phyloP scores from a whole-genome alignment of 805 yeast genomes.

The Candida fluviatilis region DNA sequence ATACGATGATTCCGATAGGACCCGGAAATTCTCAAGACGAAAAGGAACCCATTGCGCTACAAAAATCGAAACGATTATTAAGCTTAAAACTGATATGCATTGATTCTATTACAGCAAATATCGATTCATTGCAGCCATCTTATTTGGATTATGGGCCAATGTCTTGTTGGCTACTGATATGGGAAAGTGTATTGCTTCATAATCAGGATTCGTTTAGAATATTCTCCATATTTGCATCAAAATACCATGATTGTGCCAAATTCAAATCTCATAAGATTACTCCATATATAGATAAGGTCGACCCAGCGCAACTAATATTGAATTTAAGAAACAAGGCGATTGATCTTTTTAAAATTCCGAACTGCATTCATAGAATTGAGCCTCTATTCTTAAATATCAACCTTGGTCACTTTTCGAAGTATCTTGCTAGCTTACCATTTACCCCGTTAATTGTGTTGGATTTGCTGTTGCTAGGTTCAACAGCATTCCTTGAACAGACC shows the following conservation, averaged over 20 bases:
- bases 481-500: not conserved
- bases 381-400: slow-evolving; percentile 28
- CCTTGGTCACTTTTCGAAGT: slow-evolving; percentile 16
- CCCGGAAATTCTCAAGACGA: not conserved
- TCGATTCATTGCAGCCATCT: slow-evolving; percentile 14
- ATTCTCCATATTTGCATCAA: slow-evolving; percentile 24
- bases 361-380: slow-evolving; percentile 29
- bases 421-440: slow-evolving; percentile 14
- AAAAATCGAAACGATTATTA: too few species aligned
- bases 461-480: slow-evolving; percentile 7
- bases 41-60: not conserved
- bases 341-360: slow-evolving; percentile 11
- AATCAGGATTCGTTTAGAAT: slow-evolving; percentile 27
- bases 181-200: slow-evolving; percentile 23
- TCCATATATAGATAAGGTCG: not conserved
- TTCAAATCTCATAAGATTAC: slow-evolving; percentile 23
- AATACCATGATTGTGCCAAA: slow-evolving; percentile 11
- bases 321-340: slow-evolving; percentile 10
- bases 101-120: slow-evolving; percentile 23
- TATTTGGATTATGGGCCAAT: slow-evolving; percentile 20
- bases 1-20: not conserved
- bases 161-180: slow-evolving; percentile 27
- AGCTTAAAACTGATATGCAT: slow-evolving; percentile 23
- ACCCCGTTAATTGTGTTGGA: slow-evolving; percentile 23
- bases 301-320: not conserved